Base-by-base conservation (phyloP, 1,139 yeast genomes). In the Blastobotrys ciferrii region DNA sequence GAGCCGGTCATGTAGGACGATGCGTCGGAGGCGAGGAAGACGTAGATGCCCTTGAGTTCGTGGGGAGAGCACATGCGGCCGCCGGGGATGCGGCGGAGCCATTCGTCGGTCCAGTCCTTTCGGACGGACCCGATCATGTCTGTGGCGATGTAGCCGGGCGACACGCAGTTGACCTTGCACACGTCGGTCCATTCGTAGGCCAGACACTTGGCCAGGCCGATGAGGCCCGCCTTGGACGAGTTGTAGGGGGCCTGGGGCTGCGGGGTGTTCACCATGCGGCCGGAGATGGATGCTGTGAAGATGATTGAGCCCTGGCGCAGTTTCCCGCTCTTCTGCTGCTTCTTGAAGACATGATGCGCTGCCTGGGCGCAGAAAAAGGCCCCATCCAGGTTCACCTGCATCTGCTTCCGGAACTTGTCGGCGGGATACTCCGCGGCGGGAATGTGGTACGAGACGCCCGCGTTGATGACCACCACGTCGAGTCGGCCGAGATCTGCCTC, bases 131-230 rank as follows among this genome's bases (percentile, higher is more conserved):
- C 67, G 14, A 76, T 75, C 53, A 81, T 71, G 32, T 79, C 82
- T 3, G 87, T 82, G 50, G 71, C 70, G 55, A 86, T 82, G 71
- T 86, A 87, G 44, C 95, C 95, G 25, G 95, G 95, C 32, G 88
- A 81, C 47, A 87, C 69, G 38, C 85, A 72, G 70, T 86, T 86
- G 53, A 85, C 88, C 66, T 95, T 77, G 62, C 83, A 81, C 47
- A 84, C 83, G 60, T 80, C 80, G 32, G 92, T 86, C 94, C 95
- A 87, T 68, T 87, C 95, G 45, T 82, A 80, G 13, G 91, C 94
- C 54, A 87, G 73, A 1, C 88, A 78, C 68, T 77, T 82, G 51
- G 82, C 80, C 64, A 84, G 73, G 65, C 84, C 92, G 53, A 81
- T 76, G 45, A 83, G 84, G 48, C 88, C 94, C 23, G 94, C 92